A percentile compares a stretch with the other conserved stretches of the same genome.
Conservation (phyloP, 495 filamentous ascomycete genomes). For the Neurospora africana region DNA sequence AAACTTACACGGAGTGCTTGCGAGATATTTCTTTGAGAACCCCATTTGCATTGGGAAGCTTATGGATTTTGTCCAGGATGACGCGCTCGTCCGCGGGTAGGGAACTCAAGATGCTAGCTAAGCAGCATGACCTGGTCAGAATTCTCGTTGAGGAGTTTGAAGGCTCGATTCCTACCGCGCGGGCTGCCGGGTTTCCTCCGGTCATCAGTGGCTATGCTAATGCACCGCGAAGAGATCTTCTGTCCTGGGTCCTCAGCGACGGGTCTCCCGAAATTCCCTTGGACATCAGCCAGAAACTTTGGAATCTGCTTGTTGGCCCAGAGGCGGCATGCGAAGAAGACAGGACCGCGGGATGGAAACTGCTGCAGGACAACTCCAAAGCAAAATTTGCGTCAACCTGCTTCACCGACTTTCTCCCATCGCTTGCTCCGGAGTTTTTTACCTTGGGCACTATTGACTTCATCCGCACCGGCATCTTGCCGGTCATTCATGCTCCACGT, state of each 20-base stretch:
- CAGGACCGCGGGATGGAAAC: constrained; percentile 26
- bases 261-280: constrained; percentile 49
- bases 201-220: constrained; percentile 31
- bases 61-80: constrained; percentile 56
- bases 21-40: constrained; percentile 35
- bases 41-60: constrained; percentile 48
- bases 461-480: constrained; percentile 37
- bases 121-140: constrained; percentile 33
- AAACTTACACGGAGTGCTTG: constrained; percentile 34
- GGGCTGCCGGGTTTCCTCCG: constrained; percentile 23
- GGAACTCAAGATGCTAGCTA: constrained; percentile 28
- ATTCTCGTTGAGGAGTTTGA: constrained; percentile 42
- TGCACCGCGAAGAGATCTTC: constrained; percentile 46
- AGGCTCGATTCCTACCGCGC: constrained; percentile 23
- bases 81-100: constrained; percentile 27
- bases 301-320: constrained; percentile 56
- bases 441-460: constrained; percentile 59
- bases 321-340: constrained; percentile 44
- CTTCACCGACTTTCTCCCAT: constrained; percentile 54
- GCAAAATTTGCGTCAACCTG: constrained; percentile 54
- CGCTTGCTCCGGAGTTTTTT: constrained; percentile 51
- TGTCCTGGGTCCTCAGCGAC: constrained; percentile 46
- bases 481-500: constrained; percentile 1
- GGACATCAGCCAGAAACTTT: constrained; percentile 52
- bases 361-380: constrained; percentile 56